A percentile compares a stretch with the other conserved stretches of the same genome.
phyloP scores from a whole-genome alignment of 257 asterid genomes.

The Rehmannia glutinosa region DNA sequence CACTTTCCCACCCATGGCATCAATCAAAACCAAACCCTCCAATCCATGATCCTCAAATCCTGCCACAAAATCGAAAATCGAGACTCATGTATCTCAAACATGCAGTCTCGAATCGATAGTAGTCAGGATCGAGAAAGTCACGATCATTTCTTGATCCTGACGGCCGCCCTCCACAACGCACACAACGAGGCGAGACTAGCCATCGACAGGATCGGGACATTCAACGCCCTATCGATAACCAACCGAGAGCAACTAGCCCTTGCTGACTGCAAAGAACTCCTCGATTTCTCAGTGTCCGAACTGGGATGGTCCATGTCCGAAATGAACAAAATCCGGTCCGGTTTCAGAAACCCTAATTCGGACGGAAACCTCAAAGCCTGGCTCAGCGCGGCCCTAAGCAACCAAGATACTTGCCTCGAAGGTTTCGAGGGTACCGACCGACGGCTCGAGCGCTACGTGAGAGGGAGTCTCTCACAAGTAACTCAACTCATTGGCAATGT shows the following conservation, averaged over 20 bases:
- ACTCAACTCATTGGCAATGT: conserved; percentile 87
- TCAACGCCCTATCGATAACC: conserved; percentile 64
- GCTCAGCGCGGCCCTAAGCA: conserved; percentile 95
- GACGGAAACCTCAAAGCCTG: conserved; percentile 86
- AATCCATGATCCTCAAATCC: conserved; percentile 55
- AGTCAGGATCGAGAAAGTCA: too few relatives aligned
- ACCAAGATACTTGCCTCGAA: conserved; percentile 94
- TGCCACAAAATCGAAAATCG: conserved; percentile 49
- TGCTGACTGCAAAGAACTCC: conserved; percentile 87
- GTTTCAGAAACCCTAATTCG: conserved; percentile 30
- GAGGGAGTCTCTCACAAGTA: conserved; percentile 75
- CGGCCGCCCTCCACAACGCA: conserved; percentile 64
- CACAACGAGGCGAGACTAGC: conserved; percentile 54
- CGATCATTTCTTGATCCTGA: conserved; percentile 32
- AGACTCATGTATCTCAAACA: conserved; percentile 46
- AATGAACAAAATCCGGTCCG: conserved; percentile 61
- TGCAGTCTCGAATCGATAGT: conserved; percentile 42
- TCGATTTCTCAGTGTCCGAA: conserved; percentile 84
- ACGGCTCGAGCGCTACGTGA: conserved; percentile 53
- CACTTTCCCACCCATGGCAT: conserved; percentile 31
- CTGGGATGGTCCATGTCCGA: conserved; percentile 78
- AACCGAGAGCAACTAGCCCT: conserved; percentile 77
- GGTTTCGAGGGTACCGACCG: conserved; percentile 93
- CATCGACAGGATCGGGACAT: conserved; percentile 43
- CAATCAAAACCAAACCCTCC: conserved; percentile 32